Base-by-base conservation (phyloP, 129 eudicot genomes). In the Sambucus nigra region DNA sequence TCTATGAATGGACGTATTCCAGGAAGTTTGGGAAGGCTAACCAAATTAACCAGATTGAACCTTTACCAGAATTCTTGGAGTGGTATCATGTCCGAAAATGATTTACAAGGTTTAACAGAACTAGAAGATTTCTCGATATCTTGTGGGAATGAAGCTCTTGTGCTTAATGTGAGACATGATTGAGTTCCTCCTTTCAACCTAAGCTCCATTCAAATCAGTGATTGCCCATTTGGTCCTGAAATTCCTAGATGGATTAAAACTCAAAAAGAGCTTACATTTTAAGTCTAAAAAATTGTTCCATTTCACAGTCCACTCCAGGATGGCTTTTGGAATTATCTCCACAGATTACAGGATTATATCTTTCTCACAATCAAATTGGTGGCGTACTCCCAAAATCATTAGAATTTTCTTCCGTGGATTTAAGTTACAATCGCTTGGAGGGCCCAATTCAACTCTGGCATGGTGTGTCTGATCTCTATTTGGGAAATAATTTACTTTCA, bases 141-240 rank as follows among this genome's bases (percentile, higher is more conserved):
- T 5, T 18, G 25, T 33, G 22, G 16, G 55, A 0, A 53, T 44
- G 19, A 7, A 41, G 25, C 50, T 22, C 3, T 44, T 14, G 46
- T 24, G 8, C 33, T 66, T 42, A 25, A 66, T 39, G 4, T 57
- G 0, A 57, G 41, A 45, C 13, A n/a, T 25, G 46, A 42, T 23
- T 71, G 77, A 71, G n/a, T 48, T 20, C 77, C 77, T 47, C 71
- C 71, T 42, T 71, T 71, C 52, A 60, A 40, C 11, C 67, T 68
- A 4, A 26, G 1, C 2, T 35, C 16, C 22, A n/a, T 63, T 32
- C 32, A 2, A 38, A 31, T 39, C 51, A 51, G 33, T 16, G 21
- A 39, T 25, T 52, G 51, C 42, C 35, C 18, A 51, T 17, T 63
- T 5, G 69, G 69, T 17, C 59, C 69, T 2, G 18, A 35, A 12